phyloP scores from a whole-genome alignment of 371 early-diverging fungal species.

The Capniomyces stellatus region DNA sequence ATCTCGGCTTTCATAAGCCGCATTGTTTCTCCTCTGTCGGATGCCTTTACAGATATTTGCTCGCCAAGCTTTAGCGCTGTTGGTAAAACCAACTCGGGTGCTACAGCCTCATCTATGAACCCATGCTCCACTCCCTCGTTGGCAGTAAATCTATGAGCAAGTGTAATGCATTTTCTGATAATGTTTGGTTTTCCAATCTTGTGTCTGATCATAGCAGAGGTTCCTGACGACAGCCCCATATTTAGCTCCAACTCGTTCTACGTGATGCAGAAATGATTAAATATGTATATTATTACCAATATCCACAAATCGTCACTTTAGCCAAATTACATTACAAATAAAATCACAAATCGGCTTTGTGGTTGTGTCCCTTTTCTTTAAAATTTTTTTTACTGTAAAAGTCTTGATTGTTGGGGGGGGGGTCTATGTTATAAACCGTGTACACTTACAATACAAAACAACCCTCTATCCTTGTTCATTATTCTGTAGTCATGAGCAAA shows the following conservation, averaged over 20 bases:
- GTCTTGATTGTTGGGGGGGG: too few species aligned
- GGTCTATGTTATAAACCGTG: too few species aligned
- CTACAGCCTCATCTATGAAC: slow-evolving; percentile 41
- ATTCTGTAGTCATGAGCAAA: slow-evolving; percentile 66
- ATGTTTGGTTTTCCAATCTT: slow-evolving; percentile 30
- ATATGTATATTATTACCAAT: too few species aligned
- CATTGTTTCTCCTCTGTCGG: slow-evolving; percentile 11
- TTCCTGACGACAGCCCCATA: slow-evolving; percentile 45
- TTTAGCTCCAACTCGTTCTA: slow-evolving; percentile 65
- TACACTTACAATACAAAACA: slow-evolving; percentile 22
- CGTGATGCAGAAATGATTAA: background rate
- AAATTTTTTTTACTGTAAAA: too few species aligned
- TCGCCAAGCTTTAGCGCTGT: slow-evolving; percentile 21
- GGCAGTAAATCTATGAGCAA: slow-evolving; percentile 43
- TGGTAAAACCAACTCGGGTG: slow-evolving; percentile 24
- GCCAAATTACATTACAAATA: too few species aligned
- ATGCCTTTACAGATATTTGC: slow-evolving; percentile 25
- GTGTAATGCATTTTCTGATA: slow-evolving; percentile 42
- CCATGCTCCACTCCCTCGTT: slow-evolving; percentile 38
- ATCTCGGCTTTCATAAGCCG: slow-evolving; percentile 20
- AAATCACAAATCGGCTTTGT: too few species aligned
- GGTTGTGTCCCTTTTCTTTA: too few species aligned
- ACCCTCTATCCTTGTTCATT: slow-evolving; percentile 64
- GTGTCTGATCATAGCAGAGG: slow-evolving; percentile 42
- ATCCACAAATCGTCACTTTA: too few species aligned